Base-by-base conservation (phyloP, 2,329 filamentous ascomycete species). In the Aspergillaceae sp. region DNA sequence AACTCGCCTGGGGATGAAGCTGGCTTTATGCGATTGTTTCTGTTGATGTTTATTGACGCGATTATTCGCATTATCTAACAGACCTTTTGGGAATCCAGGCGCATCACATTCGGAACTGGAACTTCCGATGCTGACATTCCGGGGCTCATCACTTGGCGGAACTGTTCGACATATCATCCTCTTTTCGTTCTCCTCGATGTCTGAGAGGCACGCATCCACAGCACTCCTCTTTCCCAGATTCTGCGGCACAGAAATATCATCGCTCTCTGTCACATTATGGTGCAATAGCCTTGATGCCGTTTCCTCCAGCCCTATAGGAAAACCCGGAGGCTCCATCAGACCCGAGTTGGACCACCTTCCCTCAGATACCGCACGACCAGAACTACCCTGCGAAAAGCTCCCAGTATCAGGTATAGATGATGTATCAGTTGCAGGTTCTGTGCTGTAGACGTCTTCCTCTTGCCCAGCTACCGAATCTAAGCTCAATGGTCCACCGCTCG, bases 181-280 rank as follows among this genome's bases (percentile, higher is more conserved):
- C 10, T 36, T 19, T 3, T 36, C 34, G n/a, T 36, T 19, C 10
- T 36, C 10, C 29, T 42, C 53, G 7, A 52, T 57, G 44, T 62
- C 60, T 5, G 59, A 52, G 2, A 64, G 43, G 9, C 57, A 61
- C 7, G 61, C 61, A 29, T 55, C 54, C 29, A 49, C 50, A 7
- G 61, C 60, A 26, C 47, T 59, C 46, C 61, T 55, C 47, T 64
- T 64, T 19, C 54, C 53, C 10, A 54, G 48, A 27, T 47, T 56
- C 7, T 37, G 34, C 6, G 47, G 19, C 19, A 19, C 19, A 19
- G 19, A 19, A 19, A 19, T 19, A 19, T 19, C 19, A 1, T 19
- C 19, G 19, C 19, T 19, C 19, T 19, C 19, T 19, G 19, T 19
- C 19, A 19, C 19, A 19, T 19, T 19, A 19, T 19, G 19, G 19